phyloP scores from a whole-genome alignment of 2,329 filamentous ascomycete species.

The Acrodontium crateriforme region DNA sequence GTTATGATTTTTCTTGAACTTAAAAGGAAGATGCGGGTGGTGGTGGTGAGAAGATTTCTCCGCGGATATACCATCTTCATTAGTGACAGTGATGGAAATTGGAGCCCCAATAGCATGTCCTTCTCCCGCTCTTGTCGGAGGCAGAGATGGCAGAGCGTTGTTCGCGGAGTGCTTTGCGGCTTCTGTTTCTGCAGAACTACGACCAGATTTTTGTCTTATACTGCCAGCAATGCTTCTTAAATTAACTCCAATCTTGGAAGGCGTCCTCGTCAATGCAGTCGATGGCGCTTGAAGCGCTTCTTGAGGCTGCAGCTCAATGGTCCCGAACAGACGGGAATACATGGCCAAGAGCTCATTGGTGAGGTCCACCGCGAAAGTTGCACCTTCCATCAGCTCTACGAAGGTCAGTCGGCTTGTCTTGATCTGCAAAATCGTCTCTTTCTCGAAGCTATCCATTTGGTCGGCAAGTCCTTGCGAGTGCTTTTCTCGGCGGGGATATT shows the following conservation, averaged over 20 bases:
- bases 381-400: slow-evolving; percentile 69
- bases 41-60: slow-evolving; percentile 25
- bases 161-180: no score
- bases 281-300: slow-evolving; percentile 36
- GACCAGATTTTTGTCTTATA: slow-evolving; percentile 46
- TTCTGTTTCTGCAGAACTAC: slow-evolving; percentile 32
- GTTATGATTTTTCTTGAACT: slow-evolving; percentile 2
- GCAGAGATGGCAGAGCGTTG: no score
- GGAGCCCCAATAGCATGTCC: slow-evolving; percentile 24
- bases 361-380: slow-evolving; percentile 74
- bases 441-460: slow-evolving; percentile 71
- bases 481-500: neutral
- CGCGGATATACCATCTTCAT: slow-evolving; percentile 36
- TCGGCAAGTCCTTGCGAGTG: slow-evolving; percentile 50
- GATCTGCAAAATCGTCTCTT: slow-evolving; percentile 76
- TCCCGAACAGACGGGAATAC: slow-evolving; percentile 69
- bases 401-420: slow-evolving; percentile 89
- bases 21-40: slow-evolving; percentile 19
- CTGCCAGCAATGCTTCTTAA: slow-evolving; percentile 50
- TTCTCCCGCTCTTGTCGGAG: neutral
- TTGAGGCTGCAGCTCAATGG: slow-evolving; percentile 28
- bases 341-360: slow-evolving; percentile 72
- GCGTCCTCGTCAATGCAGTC: slow-evolving; percentile 9
- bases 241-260: slow-evolving; percentile 19
- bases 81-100: slow-evolving; percentile 65